A percentile compares a stretch with the other conserved stretches of the same genome.
Evolutionary conservation across 257 asterid genomes (phyloP).

Genomic region (Gentiana macrophylla): DNA sequence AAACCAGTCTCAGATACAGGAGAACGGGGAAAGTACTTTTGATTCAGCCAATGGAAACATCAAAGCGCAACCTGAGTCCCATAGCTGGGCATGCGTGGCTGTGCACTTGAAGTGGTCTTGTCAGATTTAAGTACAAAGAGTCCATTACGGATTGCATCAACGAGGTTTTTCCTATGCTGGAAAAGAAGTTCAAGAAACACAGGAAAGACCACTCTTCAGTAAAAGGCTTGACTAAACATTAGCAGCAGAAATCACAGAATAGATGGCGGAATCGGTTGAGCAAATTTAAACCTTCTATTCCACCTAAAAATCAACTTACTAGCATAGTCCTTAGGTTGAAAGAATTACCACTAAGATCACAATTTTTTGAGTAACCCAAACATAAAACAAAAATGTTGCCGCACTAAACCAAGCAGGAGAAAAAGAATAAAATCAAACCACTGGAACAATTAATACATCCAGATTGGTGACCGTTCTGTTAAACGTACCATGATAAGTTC

Average conservation of each 20-base stretch:
- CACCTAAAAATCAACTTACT: no score
- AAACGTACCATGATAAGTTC: constrained; percentile 70
- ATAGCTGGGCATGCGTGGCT: constrained; percentile 77
- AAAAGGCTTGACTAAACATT: no score
- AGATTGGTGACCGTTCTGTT: neutral
- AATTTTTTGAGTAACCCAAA: no score
- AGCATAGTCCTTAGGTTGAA: no score
- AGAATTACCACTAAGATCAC: no score
- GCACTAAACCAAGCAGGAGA: neutral
- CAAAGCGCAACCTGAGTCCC: constrained; percentile 69
- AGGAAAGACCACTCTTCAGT: neutral
- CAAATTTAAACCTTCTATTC: no score
- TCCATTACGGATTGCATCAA: constrained; percentile 76
- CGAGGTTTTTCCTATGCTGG: constrained; percentile 89
- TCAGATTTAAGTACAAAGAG: constrained; percentile 68
- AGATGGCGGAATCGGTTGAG: no score
- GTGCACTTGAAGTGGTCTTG: constrained; percentile 50
- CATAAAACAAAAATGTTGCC: no score
- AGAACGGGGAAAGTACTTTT: neutral
- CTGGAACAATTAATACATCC: neutral
- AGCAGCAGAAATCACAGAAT: no score
- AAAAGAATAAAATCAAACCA: neutral
- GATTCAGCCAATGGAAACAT: neutral
- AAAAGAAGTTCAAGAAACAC: constrained; percentile 4
- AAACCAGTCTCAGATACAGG: neutral